Conservation (phyloP, 495 filamentous ascomycete genomes). For the Penicillium canariense region DNA sequence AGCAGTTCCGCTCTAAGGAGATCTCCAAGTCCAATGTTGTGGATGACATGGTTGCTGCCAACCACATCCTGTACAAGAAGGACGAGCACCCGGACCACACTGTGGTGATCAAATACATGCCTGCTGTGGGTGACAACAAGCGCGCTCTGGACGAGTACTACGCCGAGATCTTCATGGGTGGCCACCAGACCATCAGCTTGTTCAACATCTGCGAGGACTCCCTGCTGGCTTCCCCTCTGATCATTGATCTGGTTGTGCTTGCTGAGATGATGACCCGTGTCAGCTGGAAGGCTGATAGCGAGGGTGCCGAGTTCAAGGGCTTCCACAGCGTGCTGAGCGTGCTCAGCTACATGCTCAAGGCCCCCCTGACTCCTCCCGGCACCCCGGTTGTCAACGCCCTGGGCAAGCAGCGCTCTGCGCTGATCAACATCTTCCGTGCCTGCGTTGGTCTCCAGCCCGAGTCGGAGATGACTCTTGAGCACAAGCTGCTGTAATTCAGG, state of each 20-base stretch:
- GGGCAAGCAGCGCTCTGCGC: conserved; percentile 89
- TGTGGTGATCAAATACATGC: conserved; percentile 98
- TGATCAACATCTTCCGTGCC: conserved; percentile 99
- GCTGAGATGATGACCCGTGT: conserved; percentile 98
- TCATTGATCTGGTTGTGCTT: conserved; percentile 91
- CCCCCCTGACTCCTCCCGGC: conserved; percentile 89
- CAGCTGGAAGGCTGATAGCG: conserved; percentile 71
- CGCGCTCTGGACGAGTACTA: conserved; percentile 98
- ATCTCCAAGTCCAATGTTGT: conserved; percentile 99
- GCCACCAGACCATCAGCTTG: conserved; percentile 96
- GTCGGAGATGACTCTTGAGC: conserved; percentile 98
- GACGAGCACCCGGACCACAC: conserved; percentile 88
- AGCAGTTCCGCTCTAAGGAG: conserved; percentile 99
- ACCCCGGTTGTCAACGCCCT: conserved; percentile 96
- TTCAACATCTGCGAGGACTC: conserved; percentile 99
- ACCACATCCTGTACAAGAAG: conserved; percentile 81
- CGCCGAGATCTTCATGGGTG: conserved; percentile 98
- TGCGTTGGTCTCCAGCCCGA: conserved; percentile 97
- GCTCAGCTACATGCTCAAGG: conserved; percentile 99
- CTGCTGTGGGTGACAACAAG: conserved; percentile 98
- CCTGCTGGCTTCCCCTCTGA: conserved; percentile 91
- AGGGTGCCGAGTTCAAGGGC: conserved; percentile 71
- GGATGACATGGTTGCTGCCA: conserved; percentile 98
- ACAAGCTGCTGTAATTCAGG: conserved; percentile 79
- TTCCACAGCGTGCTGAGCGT: conserved; percentile 98